Evolutionary conservation across 768 basidiomycete species (phyloP).

Genomic region (Pleurotus ostreatus): DNA sequence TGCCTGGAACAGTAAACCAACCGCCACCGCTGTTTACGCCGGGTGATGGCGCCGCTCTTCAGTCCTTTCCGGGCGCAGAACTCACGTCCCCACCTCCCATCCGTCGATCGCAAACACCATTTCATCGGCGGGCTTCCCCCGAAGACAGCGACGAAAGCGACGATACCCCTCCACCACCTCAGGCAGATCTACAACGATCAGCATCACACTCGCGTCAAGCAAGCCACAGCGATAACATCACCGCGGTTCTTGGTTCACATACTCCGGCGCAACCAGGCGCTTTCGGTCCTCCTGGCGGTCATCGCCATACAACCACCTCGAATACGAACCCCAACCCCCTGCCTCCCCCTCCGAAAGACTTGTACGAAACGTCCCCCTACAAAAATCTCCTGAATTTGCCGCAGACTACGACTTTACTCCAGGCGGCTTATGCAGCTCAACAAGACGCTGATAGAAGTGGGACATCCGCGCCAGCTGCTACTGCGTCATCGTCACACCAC

Average conservation of each 20-base stretch:
- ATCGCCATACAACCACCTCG: conserved; percentile 17
- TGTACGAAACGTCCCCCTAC: conserved; percentile 58
- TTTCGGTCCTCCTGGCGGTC: conserved; percentile 24
- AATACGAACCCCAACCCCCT: conserved; percentile 52
- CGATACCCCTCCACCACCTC: not conserved
- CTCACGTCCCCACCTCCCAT: not conserved
- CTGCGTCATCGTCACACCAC: not conserved
- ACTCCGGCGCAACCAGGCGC: conserved; percentile 22
- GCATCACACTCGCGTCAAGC: not conserved
- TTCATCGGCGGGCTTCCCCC: not conserved
- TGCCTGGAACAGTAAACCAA: not conserved
- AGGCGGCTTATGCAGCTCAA: conserved; percentile 9
- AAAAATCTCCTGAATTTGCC: conserved; percentile 51
- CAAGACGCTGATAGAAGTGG: not conserved
- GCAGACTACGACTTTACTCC: conserved; percentile 35
- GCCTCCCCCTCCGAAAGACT: conserved; percentile 55
- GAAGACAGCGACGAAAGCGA: conserved; percentile 3
- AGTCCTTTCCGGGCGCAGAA: conserved; percentile 3
- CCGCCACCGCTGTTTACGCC: conserved; percentile 5
- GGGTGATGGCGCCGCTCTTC: not conserved
- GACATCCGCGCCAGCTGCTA: conserved; percentile 7
- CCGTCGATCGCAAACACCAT: not conserved
- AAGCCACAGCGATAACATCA: conserved; percentile 13
- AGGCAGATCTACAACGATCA: not conserved
- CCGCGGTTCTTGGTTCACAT: conserved; percentile 27